Evolutionary conservation across 140 eudicot genomes (phyloP).

Genomic region (Senecio squalidus): DNA sequence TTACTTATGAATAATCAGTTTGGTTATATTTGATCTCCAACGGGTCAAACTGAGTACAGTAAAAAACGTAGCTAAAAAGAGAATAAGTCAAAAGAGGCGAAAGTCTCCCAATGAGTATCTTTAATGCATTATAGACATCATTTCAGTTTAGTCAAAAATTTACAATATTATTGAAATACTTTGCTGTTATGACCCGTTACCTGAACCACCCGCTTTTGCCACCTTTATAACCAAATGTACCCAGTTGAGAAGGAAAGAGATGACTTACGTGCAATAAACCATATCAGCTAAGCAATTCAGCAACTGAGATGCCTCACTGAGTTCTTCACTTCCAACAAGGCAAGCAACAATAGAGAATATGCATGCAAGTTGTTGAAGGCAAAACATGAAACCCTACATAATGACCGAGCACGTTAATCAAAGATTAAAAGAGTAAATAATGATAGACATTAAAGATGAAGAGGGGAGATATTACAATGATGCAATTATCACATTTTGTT

Average conservation of each 20-base stretch:
- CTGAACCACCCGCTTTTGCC: neutral
- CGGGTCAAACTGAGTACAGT: neutral
- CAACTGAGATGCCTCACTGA: constrained; percentile 69
- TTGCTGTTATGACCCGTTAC: neutral
- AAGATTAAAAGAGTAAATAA: neutral
- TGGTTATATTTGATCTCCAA: neutral
- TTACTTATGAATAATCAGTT: neutral
- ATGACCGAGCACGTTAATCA: constrained; percentile 2
- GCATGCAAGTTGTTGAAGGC: constrained; percentile 85
- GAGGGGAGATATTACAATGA: constrained; percentile 65
- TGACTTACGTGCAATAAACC: constrained; percentile 70
- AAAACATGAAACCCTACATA: constrained; percentile 79
- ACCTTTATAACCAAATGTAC: neutral
- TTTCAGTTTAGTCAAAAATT: neutral
- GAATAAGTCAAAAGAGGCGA: neutral
- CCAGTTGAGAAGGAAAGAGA: neutral
- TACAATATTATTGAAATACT: no score
- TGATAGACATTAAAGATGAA: constrained; percentile 14
- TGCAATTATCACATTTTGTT: constrained; percentile 91
- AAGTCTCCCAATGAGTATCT: neutral
- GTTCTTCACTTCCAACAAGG: constrained; percentile 70
- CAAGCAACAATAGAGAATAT: constrained; percentile 70
- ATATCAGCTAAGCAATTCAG: constrained; percentile 65
- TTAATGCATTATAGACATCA: no score
- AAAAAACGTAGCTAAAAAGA: neutral